phyloP scores from a whole-genome alignment of 352 stramenopile species.

The Lagenidium sp. region DNA sequence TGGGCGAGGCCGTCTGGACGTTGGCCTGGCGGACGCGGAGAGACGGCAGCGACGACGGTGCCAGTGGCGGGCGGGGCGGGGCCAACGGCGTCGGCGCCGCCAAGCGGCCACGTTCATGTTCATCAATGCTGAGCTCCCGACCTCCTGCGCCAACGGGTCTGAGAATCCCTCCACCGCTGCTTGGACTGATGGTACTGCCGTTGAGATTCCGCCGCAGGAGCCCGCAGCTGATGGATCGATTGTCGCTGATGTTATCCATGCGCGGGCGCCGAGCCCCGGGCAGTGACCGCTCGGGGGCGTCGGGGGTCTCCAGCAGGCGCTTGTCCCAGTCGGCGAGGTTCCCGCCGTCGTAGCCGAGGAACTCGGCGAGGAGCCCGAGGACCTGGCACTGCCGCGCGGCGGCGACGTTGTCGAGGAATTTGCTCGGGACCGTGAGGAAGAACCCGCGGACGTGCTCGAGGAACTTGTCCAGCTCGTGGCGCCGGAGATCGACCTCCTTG shows the following conservation, averaged over 20 bases:
- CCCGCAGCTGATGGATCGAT: background rate
- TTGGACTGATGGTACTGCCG: too few species aligned
- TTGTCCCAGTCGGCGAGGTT: background rate
- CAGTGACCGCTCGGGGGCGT: background rate
- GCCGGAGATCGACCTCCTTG: constrained; percentile 24
- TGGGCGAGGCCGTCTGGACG: constrained; percentile 23
- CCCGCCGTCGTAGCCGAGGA: constrained; percentile 3
- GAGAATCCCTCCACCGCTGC: too few species aligned
- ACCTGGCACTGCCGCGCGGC: constrained; percentile 30
- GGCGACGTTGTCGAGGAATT: constrained; percentile 36
- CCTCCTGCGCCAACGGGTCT: background rate
- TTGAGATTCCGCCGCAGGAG: background rate
- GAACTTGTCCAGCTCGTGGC: constrained; percentile 40
- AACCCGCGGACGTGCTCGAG: constrained; percentile 29
- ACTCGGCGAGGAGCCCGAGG: constrained; percentile 24
- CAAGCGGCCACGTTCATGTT: too few species aligned
- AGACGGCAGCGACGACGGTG: constrained; percentile 18
- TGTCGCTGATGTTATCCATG: background rate
- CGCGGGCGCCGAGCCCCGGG: too few species aligned
- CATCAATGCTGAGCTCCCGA: too few species aligned
- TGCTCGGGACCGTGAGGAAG: constrained; percentile 36
- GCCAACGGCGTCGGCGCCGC: too few species aligned
- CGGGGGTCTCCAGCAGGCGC: background rate
- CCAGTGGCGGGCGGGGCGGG: background rate
- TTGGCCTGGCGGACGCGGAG: constrained; percentile 20